phyloP scores from a whole-genome alignment of 2,329 filamentous ascomycete genomes.

The Amphichorda felina region DNA sequence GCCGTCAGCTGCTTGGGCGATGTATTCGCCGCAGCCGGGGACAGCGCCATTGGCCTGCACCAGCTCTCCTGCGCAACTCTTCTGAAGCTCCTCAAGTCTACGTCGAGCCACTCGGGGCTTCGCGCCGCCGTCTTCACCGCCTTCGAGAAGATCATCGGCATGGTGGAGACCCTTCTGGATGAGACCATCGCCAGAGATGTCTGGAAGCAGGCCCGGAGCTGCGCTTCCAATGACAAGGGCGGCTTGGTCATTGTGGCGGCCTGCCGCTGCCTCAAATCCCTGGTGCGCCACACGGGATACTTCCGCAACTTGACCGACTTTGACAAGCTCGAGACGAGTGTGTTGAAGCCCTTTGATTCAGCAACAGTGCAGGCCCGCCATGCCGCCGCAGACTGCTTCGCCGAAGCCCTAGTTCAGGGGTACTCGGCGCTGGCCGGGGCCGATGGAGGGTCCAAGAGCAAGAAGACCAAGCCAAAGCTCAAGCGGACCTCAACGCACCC shows the following conservation, averaged over 20 bases:
- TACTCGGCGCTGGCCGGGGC: conserved; percentile 41
- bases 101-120: conserved; percentile 69
- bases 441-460: conserved; percentile 38
- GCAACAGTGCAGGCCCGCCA: conserved; percentile 64
- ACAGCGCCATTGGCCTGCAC: conserved; percentile 80
- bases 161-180: conserved; percentile 68
- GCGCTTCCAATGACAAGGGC: conserved; percentile 70
- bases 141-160: conserved; percentile 62
- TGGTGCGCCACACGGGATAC: conserved; percentile 62
- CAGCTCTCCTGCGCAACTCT: conserved; percentile 60
- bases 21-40: conserved; percentile 83
- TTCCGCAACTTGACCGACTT: conserved; percentile 87
- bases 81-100: conserved; percentile 68
- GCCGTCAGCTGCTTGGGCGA: conserved; percentile 80
- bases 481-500: conserved; percentile 50
- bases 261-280: conserved; percentile 64
- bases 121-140: conserved; percentile 68
- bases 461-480: conserved; percentile 53
- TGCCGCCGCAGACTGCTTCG: conserved; percentile 76
- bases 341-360: conserved; percentile 83
- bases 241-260: conserved; percentile 67
- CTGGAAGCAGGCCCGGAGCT: conserved; percentile 80
- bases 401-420: conserved; percentile 70
- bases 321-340: conserved; percentile 68
- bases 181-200: conserved; percentile 78